Evolutionary conservation across 2,329 filamentous ascomycete genomes (phyloP).

Genomic region (Diaporthe sp.): DNA sequence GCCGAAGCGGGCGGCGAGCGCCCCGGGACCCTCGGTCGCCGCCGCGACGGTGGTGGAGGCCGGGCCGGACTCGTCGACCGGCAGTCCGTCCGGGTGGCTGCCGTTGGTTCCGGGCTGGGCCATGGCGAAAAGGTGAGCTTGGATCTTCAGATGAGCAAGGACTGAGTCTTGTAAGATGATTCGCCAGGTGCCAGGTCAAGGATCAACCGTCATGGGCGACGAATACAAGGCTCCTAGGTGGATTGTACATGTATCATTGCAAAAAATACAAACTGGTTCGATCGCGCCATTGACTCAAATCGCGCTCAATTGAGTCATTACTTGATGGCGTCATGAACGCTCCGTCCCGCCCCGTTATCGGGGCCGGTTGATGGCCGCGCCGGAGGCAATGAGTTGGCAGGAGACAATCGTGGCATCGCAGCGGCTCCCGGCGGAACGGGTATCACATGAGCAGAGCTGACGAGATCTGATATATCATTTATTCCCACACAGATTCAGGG

Average conservation of each 20-base stretch:
- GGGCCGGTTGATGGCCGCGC: slow-evolving; percentile 18
- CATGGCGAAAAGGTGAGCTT: not conserved
- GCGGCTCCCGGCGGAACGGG: not conserved
- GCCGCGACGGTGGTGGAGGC: slow-evolving; percentile 12
- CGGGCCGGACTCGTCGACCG: slow-evolving; percentile 32
- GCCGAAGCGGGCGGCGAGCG: slow-evolving; percentile 49
- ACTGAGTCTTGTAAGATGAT: no score
- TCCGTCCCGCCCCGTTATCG: slow-evolving; percentile 32
- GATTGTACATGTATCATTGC: not conserved
- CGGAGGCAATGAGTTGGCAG: not conserved
- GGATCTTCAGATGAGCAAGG: not conserved
- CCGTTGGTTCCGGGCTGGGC: slow-evolving; percentile 14
- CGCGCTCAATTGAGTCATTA: slow-evolving; percentile 8
- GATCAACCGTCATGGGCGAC: no score
- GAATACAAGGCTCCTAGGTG: not conserved
- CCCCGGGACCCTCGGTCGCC: slow-evolving; percentile 42
- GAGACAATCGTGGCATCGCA: slow-evolving; percentile 5
- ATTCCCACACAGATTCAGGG: not conserved
- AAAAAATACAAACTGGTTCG: no score
- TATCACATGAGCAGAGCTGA: not conserved
- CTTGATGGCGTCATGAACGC: slow-evolving; percentile 20
- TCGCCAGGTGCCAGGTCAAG: not conserved
- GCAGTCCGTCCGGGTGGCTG: slow-evolving; percentile 30
- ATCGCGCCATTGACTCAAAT: not conserved
- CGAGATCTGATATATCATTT: slow-evolving; percentile 1